Evolutionary conservation across 1,284 basidiomycete genomes (phyloP), one percentile per base, ranked within the genome.

Genomic region (Apiotrichum sp.): DNA sequence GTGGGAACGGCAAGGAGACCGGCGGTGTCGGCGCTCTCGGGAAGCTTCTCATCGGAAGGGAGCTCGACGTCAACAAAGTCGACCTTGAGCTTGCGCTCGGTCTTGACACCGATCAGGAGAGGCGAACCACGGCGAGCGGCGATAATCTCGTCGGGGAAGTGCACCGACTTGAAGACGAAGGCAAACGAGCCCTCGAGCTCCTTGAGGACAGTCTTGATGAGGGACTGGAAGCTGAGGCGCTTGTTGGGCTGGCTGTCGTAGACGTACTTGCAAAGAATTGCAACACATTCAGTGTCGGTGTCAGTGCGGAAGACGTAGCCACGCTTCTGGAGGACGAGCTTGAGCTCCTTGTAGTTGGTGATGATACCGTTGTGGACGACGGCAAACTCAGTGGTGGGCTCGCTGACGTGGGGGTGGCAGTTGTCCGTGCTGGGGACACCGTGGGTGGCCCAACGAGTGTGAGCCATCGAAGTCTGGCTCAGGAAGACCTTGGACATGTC

Each of bases 401-500:
- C 93, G 40, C 88, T 90, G 66, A 87, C 86, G 73, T 98, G 86
- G 58, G 96, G 96, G 78, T 99, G 96, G 79, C 95, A 98, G 80
- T 98, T 99, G 68, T 82, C 76, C 53, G 86, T 83, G 34, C 86
- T 88, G 34, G 91, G 90, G 50, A 87, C 85, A 60, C 96, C 96
- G 76, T 99, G 96, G n/a, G 96, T 99, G 3, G 96, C 96, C 96
- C 96, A 99, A 63, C 96, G 91, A 14, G 96, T 99, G 81, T 99
- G 96, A 32, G 95, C 96, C 78, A 99, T 98, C 51, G 91, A 92
- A 52, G 93, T 91, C 78, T 97, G 93, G 52, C 86, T 86, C 58
- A 92, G 74, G 76, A 87, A 89, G 38, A 84, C 82, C 81, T 90
- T 93, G 73, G 81, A 78, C 65, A 90, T 86, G 78, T 98, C 85